Evolutionary conservation across 176 grass and related monocot genomes (phyloP).

Genomic region (Thalia dealbata): DNA sequence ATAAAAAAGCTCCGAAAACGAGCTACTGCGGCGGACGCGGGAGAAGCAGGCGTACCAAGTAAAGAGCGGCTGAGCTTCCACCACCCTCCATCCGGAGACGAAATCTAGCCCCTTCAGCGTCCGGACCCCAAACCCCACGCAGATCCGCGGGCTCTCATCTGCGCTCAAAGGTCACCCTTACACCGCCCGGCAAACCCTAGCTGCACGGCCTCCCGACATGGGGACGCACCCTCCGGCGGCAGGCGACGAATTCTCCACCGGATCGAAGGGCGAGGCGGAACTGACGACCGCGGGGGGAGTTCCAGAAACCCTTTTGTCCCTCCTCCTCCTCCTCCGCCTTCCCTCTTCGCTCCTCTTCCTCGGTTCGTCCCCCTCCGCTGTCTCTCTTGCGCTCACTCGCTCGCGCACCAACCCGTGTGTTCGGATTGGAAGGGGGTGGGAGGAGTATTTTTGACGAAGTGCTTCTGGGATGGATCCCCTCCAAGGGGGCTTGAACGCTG

Average conservation of each 20-base stretch:
- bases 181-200: constrained; percentile 57
- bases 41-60: constrained; percentile 39
- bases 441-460: neutral
- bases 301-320: neutral
- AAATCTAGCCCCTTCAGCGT: constrained; percentile 34
- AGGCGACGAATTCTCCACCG: neutral
- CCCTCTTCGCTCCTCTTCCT: neutral
- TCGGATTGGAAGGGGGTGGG: neutral
- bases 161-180: neutral
- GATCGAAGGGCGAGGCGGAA: neutral
- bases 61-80: constrained; percentile 63
- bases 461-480: neutral
- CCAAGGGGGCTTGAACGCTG: neutral
- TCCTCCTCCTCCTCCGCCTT: neutral
- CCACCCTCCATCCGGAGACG: constrained; percentile 96
- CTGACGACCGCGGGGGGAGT: neutral
- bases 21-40: neutral
- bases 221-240: neutral
- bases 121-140: constrained; percentile 90
- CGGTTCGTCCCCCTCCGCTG: neutral
- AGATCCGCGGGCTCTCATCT: constrained; percentile 51
- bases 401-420: neutral
- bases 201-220: constrained; percentile 13
- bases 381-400: neutral
- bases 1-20: neutral